Evolutionary conservation across 225 moss, liverwort and hornwort genomes (phyloP), one percentile per base, ranked within the genome.

Genomic region (Sphagnum contortum): DNA sequence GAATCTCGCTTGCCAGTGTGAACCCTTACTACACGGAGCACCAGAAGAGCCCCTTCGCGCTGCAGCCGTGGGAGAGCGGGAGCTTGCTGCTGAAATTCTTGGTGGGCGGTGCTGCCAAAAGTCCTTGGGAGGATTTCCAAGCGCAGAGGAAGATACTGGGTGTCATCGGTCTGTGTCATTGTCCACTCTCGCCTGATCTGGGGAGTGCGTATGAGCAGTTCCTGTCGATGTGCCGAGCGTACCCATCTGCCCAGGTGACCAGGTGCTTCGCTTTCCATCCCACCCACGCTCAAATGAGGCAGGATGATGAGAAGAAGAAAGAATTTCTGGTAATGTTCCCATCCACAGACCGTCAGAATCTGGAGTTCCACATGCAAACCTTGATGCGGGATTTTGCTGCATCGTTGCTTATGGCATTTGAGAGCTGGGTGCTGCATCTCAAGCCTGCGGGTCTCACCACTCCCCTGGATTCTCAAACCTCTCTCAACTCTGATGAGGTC

Each of bases 61-160:
- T 84, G 71, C 83, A 98, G 78, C 91, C 93, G 5, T 98, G 98
- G 98, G 98, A 93, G 5, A 83, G 61, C 47, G 91, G 98, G 45
- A 88, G 73, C 69, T 64, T 98, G 64, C 68, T 80, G 67, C 75
- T 98, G 45, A 98, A 98, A 75, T 98, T 98, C 52, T 80, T 98
- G 76, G 87, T 98, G 9, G 98, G 98, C 61, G 91, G 93, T 12
- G 84, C 93, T 4, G 72, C 87, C 6, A 65, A 81, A 62, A 75
- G 91, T 50, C 93, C 98, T 0, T 98, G 98, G 93, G 98, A 98
- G 81, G 98, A 98, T 76, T 98, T 98, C 46, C 98, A 93, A 78
- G 93, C 91, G 60, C 89, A 86, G 74, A 72, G 89, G 55, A 98
- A 91, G 76, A 79, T 89, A 63, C 58, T 98, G 52, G 98, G 98